phyloP scores from a whole-genome alignment of 2,329 filamentous ascomycete genomes.

The Zymoseptoria tritici region DNA sequence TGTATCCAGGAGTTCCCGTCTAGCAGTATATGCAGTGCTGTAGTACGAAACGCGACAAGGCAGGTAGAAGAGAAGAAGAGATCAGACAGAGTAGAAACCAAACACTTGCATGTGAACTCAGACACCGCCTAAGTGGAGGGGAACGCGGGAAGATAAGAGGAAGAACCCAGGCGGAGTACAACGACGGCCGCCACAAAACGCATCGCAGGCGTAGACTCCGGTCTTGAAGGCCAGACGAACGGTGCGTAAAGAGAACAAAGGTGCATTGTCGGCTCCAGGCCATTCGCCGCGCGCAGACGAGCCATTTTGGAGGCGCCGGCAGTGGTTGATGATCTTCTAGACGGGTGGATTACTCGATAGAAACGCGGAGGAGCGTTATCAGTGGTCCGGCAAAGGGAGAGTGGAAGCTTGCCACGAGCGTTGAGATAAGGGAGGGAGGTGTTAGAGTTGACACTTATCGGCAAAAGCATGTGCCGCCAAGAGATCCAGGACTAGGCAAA shows the following conservation, averaged over 20 bases:
- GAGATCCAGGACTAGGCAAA: slow-evolving; percentile 1
- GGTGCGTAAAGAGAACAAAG: slow-evolving; percentile 10
- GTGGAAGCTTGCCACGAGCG: background rate
- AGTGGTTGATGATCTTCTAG: background rate
- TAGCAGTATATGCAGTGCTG: background rate
- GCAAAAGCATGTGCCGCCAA: background rate
- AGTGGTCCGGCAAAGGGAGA: slow-evolving; percentile 2
- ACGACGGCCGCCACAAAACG: background rate
- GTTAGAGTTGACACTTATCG: background rate
- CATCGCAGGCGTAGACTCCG: background rate
- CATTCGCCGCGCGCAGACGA: background rate
- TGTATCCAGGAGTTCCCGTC: background rate
- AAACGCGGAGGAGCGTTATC: slow-evolving; percentile 10
- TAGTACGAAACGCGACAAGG: background rate
- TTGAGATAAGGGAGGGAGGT: background rate
- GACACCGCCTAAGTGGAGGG: slow-evolving; percentile 3
- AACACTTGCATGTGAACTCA: slow-evolving; percentile 4
- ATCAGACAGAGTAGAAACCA: background rate
- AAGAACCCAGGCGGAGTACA: background rate
- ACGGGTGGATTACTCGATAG: slow-evolving; percentile 16
- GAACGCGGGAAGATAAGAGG: slow-evolving; percentile 9
- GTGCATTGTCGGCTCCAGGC: slow-evolving; percentile 4
- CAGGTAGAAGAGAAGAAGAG: background rate
- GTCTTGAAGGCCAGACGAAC: background rate
- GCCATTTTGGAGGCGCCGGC: background rate